A percentile compares a stretch with the other conserved stretches of the same genome.
Evolutionary conservation across 2,329 filamentous ascomycete species (phyloP).

Genomic region (Fusarium sororula): DNA sequence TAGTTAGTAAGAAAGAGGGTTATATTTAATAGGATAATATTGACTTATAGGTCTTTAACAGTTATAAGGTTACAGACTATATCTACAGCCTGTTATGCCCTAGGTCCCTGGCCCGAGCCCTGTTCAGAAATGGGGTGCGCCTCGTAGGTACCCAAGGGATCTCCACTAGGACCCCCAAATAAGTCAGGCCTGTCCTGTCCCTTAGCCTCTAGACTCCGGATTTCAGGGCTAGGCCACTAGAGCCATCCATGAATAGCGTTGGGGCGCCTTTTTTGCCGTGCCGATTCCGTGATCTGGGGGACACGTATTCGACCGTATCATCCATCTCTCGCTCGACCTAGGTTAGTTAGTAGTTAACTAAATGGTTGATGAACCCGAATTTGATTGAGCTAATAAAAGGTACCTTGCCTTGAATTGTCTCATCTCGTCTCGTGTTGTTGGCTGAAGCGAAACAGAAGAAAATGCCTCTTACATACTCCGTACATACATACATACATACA

Average conservation of each 20-base stretch:
- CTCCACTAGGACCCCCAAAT: neutral
- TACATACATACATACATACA: neutral
- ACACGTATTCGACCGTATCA: constrained; percentile 21
- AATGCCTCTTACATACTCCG: neutral
- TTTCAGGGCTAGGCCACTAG: constrained; percentile 3
- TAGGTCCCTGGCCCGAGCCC: too few relatives aligned
- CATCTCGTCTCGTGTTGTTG: neutral
- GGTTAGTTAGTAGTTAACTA: neutral
- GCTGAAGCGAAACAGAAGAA: neutral
- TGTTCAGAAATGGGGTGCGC: too few relatives aligned
- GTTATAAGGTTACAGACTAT: too few relatives aligned
- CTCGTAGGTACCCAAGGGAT: too few relatives aligned
- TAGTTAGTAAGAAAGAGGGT: too few relatives aligned
- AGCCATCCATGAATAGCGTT: constrained; percentile 18
- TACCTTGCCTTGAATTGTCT: neutral
- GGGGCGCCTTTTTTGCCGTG: constrained; percentile 26
- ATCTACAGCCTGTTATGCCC: too few relatives aligned
- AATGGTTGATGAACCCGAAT: neutral
- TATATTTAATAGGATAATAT: too few relatives aligned
- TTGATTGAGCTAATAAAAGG: neutral
- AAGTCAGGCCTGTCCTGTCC: neutral
- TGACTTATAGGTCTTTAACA: too few relatives aligned
- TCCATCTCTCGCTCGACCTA: neutral
- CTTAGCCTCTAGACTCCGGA: neutral
- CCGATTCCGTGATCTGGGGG: constrained; percentile 25